These are phyloP conservation scores for Syncephalastrum sp. DNA, from an alignment of 371 early-diverging fungal species.

Conservation along the genomic window DNA sequence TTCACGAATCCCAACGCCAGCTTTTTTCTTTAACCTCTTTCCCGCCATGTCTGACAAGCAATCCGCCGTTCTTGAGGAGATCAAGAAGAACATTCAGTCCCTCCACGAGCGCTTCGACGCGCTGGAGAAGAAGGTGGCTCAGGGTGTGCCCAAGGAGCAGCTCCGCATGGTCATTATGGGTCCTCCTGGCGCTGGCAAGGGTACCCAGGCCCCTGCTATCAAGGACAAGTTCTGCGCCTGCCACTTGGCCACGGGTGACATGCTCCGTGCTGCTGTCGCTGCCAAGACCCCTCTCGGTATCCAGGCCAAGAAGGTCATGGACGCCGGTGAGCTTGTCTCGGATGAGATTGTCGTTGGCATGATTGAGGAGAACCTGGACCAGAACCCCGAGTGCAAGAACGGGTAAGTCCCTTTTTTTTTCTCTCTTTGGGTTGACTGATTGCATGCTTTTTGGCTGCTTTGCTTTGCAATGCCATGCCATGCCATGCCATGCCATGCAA, in stretches of 20 bases:
- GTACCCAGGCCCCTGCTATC: slow-evolving; percentile 96
- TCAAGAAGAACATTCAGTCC: slow-evolving; percentile 52
- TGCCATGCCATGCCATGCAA: too few species aligned
- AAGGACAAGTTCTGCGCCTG: slow-evolving; percentile 93
- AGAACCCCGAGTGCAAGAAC: slow-evolving; percentile 89
- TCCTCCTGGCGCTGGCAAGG: slow-evolving; percentile 98
- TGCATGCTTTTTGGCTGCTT: too few species aligned
- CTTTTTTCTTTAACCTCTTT: slow-evolving; percentile 13
- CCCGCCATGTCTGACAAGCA: slow-evolving; percentile 42
- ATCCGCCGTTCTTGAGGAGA: slow-evolving; percentile 53
- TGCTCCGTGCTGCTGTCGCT: slow-evolving; percentile 96
- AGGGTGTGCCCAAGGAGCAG: slow-evolving; percentile 40
- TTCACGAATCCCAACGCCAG: not conserved
- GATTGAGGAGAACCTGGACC: slow-evolving; percentile 93
- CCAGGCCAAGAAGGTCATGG: slow-evolving; percentile 98
- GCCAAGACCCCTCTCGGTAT: slow-evolving; percentile 91
- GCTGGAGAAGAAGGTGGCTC: slow-evolving; percentile 49
- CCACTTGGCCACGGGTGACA: slow-evolving; percentile 99
- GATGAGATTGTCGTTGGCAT: slow-evolving; percentile 98
- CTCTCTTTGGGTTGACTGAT: too few species aligned
- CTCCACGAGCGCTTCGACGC: slow-evolving; percentile 50
- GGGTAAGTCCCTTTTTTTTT: slow-evolving; percentile 54
- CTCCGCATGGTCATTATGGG: slow-evolving; percentile 97
- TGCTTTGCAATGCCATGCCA: too few species aligned
- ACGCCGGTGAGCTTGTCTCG: slow-evolving; percentile 95